phyloP scores from a whole-genome alignment of 306 rosid species.

The Rosa multiflora region DNA sequence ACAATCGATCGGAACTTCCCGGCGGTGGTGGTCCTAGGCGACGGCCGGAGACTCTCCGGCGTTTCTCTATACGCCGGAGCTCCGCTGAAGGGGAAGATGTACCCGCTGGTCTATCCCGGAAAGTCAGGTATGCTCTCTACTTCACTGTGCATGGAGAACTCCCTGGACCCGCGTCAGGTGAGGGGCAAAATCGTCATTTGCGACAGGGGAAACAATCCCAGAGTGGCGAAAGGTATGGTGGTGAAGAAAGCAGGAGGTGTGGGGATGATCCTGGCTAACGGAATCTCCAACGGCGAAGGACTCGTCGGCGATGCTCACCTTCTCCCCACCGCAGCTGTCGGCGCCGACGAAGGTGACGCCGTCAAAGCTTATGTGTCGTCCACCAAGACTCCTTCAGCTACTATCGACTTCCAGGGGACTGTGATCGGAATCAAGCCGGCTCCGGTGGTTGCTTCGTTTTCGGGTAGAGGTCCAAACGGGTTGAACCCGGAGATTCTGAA shows the following conservation, averaged over 20 bases:
- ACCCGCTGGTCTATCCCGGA: slow-evolving; percentile 71
- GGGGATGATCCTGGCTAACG: slow-evolving; percentile 86
- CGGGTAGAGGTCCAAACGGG: slow-evolving; percentile 76
- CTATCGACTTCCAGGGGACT: slow-evolving; percentile 75
- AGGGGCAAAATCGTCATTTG: slow-evolving; percentile 76
- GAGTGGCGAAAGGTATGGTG: slow-evolving; percentile 83
- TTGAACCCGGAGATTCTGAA: slow-evolving; percentile 74
- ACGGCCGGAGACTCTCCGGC: slow-evolving; percentile 59
- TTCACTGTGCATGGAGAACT: slow-evolving; percentile 81
- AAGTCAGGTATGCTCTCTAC: slow-evolving; percentile 60
- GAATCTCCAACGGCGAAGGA: slow-evolving; percentile 78
- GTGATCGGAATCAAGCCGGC: slow-evolving; percentile 84
- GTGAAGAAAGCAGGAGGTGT: slow-evolving; percentile 86
- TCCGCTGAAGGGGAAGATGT: slow-evolving; percentile 60
- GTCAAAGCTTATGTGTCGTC: slow-evolving; percentile 63
- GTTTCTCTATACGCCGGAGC: slow-evolving; percentile 73
- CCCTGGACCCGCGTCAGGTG: slow-evolving; percentile 63
- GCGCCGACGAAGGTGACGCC: slow-evolving; percentile 63
- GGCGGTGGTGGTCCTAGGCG: slow-evolving; percentile 54
- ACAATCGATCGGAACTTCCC: slow-evolving; percentile 90
- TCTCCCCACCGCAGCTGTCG: slow-evolving; percentile 75
- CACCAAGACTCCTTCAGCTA: slow-evolving; percentile 51
- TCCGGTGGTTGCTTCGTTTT: slow-evolving; percentile 79
- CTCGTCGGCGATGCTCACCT: slow-evolving; percentile 84
- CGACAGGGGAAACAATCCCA: slow-evolving; percentile 73